Percentiles rank a stretch among this genome's conserved stretches.
Evolutionary conservation across 768 basidiomycete species (phyloP).

Genomic region (Tricholoma furcatifolium): DNA sequence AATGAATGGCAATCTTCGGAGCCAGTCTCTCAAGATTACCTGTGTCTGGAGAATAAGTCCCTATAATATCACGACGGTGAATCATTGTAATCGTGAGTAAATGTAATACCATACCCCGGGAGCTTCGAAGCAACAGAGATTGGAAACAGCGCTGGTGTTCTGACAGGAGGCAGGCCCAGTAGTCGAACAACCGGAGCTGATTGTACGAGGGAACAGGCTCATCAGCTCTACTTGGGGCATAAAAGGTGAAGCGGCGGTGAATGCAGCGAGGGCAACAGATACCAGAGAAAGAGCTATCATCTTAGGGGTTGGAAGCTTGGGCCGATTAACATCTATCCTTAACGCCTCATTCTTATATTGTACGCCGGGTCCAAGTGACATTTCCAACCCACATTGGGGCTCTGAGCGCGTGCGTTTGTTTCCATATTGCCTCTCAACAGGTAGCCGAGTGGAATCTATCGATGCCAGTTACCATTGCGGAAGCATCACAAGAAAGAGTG

Average conservation of each 20-base stretch:
- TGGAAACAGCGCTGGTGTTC: slow-evolving; percentile 40
- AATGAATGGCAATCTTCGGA: neutral
- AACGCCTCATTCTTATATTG: neutral
- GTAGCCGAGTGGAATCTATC: neutral
- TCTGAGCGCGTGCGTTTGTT: slow-evolving; percentile 5
- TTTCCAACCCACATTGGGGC: neutral
- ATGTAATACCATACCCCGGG: slow-evolving; percentile 50
- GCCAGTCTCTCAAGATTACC: slow-evolving; percentile 16
- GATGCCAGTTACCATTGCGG: neutral
- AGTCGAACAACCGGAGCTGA: slow-evolving; percentile 51
- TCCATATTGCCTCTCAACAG: slow-evolving; percentile 3
- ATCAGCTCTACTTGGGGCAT: neutral
- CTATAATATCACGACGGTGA: slow-evolving; percentile 29
- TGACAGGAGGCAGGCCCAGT: slow-evolving; percentile 53
- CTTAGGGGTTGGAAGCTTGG: neutral
- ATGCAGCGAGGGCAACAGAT: neutral
- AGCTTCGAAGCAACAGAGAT: slow-evolving; percentile 64
- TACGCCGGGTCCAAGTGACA: neutral
- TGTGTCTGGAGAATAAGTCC: slow-evolving; percentile 57
- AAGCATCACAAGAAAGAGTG: neutral
- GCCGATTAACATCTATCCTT: neutral
- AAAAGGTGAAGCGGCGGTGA: slow-evolving; percentile 6
- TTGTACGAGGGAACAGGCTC: slow-evolving; percentile 22
- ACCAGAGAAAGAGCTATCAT: slow-evolving; percentile 3
- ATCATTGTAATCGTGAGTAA: neutral